A percentile compares a stretch with the other conserved stretches of the same genome.
Evolutionary conservation across 2,329 filamentous ascomycete species (phyloP).

Genomic region (Diaporthe nobilis): DNA sequence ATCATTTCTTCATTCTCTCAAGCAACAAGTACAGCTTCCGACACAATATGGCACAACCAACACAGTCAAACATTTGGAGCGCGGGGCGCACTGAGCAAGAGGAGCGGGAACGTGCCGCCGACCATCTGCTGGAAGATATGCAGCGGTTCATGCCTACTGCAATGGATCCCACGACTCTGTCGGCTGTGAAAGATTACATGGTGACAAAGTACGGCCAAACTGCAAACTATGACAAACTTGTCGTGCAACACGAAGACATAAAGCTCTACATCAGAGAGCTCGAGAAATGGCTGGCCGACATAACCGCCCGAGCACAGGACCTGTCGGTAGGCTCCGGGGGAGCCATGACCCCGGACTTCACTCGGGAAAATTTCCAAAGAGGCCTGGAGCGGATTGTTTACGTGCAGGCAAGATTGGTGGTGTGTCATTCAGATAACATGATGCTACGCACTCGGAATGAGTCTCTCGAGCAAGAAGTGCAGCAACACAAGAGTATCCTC

Average conservation of each 20-base stretch:
- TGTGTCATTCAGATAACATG: not conserved
- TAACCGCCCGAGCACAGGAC: too few species aligned
- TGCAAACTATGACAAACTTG: too few species aligned
- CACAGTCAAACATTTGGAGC: too few species aligned
- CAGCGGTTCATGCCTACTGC: not conserved
- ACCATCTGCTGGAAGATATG: conserved; percentile 1
- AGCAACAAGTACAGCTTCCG: not conserved
- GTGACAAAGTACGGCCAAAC: not conserved
- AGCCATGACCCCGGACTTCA: too few species aligned
- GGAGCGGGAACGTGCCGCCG: not conserved
- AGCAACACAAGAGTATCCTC: not conserved
- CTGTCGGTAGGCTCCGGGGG: too few species aligned
- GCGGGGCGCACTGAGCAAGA: fast-evolving
- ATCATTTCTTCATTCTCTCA: not conserved
- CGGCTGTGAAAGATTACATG: not conserved
- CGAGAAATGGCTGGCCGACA: too few species aligned
- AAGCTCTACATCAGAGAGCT: not conserved
- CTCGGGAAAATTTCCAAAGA: too few species aligned
- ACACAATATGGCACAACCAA: not conserved
- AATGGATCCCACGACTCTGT: not conserved
- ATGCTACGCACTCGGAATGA: not conserved
- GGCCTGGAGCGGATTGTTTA: not conserved
- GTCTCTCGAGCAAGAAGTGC: not conserved
- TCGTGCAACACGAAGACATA: not conserved
- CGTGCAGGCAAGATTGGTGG: not conserved